These are phyloP conservation scores for Danielia reshetovae DNA, from an alignment of 805 yeast species.

Conservation along the genomic window DNA sequence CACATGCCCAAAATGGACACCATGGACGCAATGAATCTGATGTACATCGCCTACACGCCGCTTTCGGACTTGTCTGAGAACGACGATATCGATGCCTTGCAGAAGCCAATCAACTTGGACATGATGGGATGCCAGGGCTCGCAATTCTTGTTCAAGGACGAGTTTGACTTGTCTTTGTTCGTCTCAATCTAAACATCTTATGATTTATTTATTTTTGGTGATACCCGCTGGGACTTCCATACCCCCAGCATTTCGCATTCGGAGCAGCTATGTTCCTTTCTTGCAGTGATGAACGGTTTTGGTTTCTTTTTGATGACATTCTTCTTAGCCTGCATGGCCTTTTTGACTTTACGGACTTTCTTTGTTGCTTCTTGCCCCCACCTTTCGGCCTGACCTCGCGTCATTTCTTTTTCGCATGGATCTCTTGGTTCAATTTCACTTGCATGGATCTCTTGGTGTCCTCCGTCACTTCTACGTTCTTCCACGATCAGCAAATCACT, in stretches of 20 bases:
- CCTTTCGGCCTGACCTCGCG: no score
- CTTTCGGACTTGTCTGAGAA: slow-evolving; percentile 5
- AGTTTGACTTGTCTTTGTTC: slow-evolving; percentile 21
- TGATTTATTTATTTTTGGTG: not conserved
- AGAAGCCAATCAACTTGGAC: slow-evolving; percentile 12
- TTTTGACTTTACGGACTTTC: no score
- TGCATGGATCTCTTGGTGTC: no score
- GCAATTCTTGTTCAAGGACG: slow-evolving; percentile 25
- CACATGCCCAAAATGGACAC: slow-evolving; percentile 5
- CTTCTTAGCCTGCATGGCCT: no score
- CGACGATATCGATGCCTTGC: slow-evolving; percentile 6
- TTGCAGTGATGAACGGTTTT: no score
- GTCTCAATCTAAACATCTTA: slow-evolving; percentile 4
- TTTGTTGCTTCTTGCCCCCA: no score
- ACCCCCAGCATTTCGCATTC: not conserved
- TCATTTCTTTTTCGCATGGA: no score
- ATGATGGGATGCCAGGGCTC: slow-evolving; percentile 8
- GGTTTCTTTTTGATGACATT: no score
- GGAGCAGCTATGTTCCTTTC: no score
- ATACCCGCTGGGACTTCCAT: not conserved
- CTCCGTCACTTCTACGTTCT: no score
- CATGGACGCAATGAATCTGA: not conserved
- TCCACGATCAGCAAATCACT: no score
- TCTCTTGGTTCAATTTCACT: no score
- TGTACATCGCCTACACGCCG: slow-evolving; percentile 4